Base-by-base conservation (phyloP, 1,284 basidiomycete genomes). In the Ceratobasidium sp. region DNA sequence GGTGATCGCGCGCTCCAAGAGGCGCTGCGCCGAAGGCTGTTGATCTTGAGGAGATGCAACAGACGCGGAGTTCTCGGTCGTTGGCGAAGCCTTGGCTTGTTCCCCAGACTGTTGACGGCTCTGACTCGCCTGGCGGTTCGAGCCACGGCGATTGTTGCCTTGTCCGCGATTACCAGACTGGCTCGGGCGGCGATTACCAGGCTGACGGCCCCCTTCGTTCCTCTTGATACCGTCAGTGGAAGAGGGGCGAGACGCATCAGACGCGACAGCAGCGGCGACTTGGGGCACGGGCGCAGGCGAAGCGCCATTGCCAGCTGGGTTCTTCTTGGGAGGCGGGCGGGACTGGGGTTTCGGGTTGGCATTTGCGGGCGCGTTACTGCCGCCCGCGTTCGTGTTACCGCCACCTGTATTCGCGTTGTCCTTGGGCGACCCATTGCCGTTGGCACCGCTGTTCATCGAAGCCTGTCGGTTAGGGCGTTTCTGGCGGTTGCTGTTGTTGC, bases 1-100 rank as follows among this genome's bases (percentile, higher is more conserved):
- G 76, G 91, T 92, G 80, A 95, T 95, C 82, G 95, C 91, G 71
- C 93, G 89, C 83, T 95, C 94, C n/a, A 78, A 94, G 88, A 48
- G 92, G 93, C 78, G 92, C 55, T 77, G 75, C 14, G 92, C 79
- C 94, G 87, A 33, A 91, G 93, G 83, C 92, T 91, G 82, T 91
- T 93, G 46, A 35, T 90, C 87, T 81, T 91, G 90, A n/a, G 83
- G 83, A 62, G 83, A 82, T 55, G 85, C 23, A 27, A 35, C 55
- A 20, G 60, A 41, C 20, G 78, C 77, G 48, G 66, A 41, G 48
- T 80, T 80, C 48, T 78, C 76, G 71, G 77, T 38, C 33, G 60
- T 33, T 30, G 66, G 70, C 38, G 76, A 69, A 23, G 70, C 77
- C 71, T 78, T 79, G 75, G 46, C 69, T 60, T 75, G 73, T 48